Base-by-base conservation (phyloP, 345 rosid genomes). In the Arabidopsis suecica region DNA sequence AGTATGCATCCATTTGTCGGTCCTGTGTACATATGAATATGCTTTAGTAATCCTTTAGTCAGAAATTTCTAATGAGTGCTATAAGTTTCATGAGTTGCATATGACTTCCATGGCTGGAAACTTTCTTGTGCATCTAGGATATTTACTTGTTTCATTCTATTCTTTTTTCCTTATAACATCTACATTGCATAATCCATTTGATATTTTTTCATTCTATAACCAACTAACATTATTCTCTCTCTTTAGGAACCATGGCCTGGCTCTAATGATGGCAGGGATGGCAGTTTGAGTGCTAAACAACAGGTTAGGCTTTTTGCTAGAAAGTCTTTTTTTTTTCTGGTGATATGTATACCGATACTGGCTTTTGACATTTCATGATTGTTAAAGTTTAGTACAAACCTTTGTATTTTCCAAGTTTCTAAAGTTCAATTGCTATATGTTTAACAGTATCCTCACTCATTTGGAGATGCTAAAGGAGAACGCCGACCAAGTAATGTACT, bases 401-500 rank as follows among this genome's bases (percentile, higher is more conserved):
- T 14, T 55, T 69, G 33, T 45, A 34, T 58, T 63, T 30, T 51
- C 51, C 66, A 71, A 5, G 44, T 59, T 53, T 59, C 32, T 61
- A 37, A 49, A 14, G n/a, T 66, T 10, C 42, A 12, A 49, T 23
- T 58, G 51, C 68, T 68, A 25, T 57, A 57, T 71, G 44, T 28
- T 71, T 66, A 65, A 69, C 82, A 86, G 92, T 77, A 81, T 79
- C 74, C 84, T 79, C 88, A 84, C 53, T 60, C 86, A 70, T 81
- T 75, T 57, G 90, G 77, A 44, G 82, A 72, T 30, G 79, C 81
- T 61, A 84, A 75, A 75, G 87, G 76, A 73, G 86, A 92, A 41
- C 87, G 86, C 32, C 92, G 83, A 55, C 97, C 93, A 23, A 92
- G 97, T 83, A 90, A 92, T 5, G 83, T 90, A 63, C 76, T 95